Evolutionary conservation across 2,329 filamentous ascomycete species (phyloP), one percentile per base, ranked within the genome.

Genomic region (Coniochaeta ligniaria): DNA sequence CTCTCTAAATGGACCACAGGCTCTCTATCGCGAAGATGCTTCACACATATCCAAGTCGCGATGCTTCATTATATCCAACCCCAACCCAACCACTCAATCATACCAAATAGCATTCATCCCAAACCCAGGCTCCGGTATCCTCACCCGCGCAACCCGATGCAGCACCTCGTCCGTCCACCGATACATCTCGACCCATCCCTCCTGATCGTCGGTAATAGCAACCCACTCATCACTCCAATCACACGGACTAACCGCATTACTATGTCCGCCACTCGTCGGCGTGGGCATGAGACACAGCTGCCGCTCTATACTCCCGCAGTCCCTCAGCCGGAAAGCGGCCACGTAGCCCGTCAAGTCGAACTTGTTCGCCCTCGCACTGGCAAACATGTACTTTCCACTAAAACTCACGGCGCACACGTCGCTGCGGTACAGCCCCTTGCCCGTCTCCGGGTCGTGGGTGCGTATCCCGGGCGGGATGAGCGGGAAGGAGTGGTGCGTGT

Each of bases 51-150:
- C 43, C 43, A 38, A 38, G 6, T 38, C 36, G n/a, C n/a, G n/a
- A n/a, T n/a, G n/a, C n/a, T n/a, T n/a, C n/a, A n/a, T n/a, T n/a
- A n/a, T n/a, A n/a, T n/a, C 11, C 38, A 47, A 22, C 14, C n/a
- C 6, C 6, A 11, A 4, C n/a, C 9, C 43, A 47, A 24, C 2
- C 6, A 47, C 20, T 65, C 60, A 91, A 75, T 96, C 89, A 73
- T 95, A 95, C 92, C 92, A 96, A 64, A 96, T 92, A n/a, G 91
- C 91, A 75, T 96, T 96, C 92, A 96, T 96, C 1, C 91, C 91
- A 72, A 96, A 96, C 1, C 92, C 92, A n/a, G 90, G 90, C 77
- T 96, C 92, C 6, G 87, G 86, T 41, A 96, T 87, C 66, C 91
- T 86, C 64, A 90, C 79, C 63, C 90, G 81, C 17, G 91, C 91